Conservation (phyloP, 192 early-diverging fungal species). For the Funneliformis mosseae region DNA sequence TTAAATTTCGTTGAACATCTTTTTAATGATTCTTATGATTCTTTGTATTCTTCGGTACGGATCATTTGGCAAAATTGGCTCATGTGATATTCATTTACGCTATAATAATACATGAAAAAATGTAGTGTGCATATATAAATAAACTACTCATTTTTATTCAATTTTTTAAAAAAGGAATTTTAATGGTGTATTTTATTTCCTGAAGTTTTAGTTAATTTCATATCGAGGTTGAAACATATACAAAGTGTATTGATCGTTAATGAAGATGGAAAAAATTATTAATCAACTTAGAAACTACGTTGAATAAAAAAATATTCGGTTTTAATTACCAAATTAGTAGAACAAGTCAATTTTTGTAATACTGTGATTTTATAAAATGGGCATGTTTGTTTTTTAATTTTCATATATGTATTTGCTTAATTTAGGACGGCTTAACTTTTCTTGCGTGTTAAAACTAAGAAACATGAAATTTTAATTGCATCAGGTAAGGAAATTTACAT, state of each 20-base stretch:
- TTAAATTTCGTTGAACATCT: slow-evolving; percentile 83
- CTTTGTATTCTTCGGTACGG: slow-evolving; percentile 49
- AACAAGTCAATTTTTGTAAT: slow-evolving; percentile 71
- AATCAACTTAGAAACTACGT: slow-evolving; percentile 79
- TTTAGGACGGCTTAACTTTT: slow-evolving; percentile 89
- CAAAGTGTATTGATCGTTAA: slow-evolving; percentile 91
- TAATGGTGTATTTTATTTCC: too few species aligned
- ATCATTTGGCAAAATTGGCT: slow-evolving; percentile 71
- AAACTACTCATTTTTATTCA: too few species aligned
- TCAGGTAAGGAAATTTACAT: slow-evolving; percentile 66
- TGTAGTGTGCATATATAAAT: too few species aligned
- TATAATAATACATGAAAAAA: too few species aligned
- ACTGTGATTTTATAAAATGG: slow-evolving; percentile 55
- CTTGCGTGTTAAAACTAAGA: slow-evolving; percentile 88
- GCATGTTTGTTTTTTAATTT: too few species aligned
- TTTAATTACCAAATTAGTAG: slow-evolving; percentile 82
- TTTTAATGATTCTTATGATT: slow-evolving; percentile 61
- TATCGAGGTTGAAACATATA: too few species aligned
- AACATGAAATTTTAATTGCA: slow-evolving; percentile 96
- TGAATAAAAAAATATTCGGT: slow-evolving; percentile 82
- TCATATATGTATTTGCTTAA: too few species aligned
- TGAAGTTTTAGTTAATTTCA: too few species aligned
- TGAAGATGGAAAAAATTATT: slow-evolving; percentile 86
- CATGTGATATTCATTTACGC: slow-evolving; percentile 84
- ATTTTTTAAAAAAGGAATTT: too few species aligned